Base-by-base conservation (phyloP, 1,139 yeast genomes). In the Debaryomyces sp. region DNA sequence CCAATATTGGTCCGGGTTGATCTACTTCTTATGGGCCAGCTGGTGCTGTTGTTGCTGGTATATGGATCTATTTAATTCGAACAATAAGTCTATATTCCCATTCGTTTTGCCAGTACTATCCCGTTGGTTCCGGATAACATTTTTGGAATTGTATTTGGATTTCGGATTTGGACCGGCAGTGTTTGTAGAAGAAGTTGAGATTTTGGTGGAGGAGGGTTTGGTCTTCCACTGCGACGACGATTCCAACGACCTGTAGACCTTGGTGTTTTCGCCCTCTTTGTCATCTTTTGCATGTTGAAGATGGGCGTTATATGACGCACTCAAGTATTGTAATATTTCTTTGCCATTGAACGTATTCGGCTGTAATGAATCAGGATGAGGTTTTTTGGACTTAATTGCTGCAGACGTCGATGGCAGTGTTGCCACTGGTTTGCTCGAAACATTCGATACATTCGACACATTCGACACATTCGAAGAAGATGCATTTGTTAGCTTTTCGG, bases 191-290 rank as follows among this genome's bases (percentile, higher is more conserved):
- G 43, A 12, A 30, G 43, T n/a, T 29, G 37, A 18, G 36, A 23
- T 22, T 23, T 29, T 41, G 26, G 26, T 41, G 13, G 55, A 50
- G 10, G 56, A 50, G 8, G 58, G 50, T 4, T 55, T 57, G 13
- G 56, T 54, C 39, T 53, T 62, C 68, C 68, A 64, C 45, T 55
- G 63, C n/a, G 60, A 55, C n/a, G 62, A 54, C 5, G 64, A 47
- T 27, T 64, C 68, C 35, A 61, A 52, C 22, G 66, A 58, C 30
- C 55, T 48, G 39, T 62, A 63, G 5, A 61, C 50, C 37, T 56
- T 60, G 42, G 53, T 52, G 13, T 45, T 42, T 12, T 57, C 61
- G 8, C 60, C 63, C 8, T 44, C 50, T 41, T 59, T 57, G 43
- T 60, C 64, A 4, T 52, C 48, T 40, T 50, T 55, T 15, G 64